phyloP scores from a whole-genome alignment of 176 grass and related monocot genomes.

The Bonia amplexicaulis region DNA sequence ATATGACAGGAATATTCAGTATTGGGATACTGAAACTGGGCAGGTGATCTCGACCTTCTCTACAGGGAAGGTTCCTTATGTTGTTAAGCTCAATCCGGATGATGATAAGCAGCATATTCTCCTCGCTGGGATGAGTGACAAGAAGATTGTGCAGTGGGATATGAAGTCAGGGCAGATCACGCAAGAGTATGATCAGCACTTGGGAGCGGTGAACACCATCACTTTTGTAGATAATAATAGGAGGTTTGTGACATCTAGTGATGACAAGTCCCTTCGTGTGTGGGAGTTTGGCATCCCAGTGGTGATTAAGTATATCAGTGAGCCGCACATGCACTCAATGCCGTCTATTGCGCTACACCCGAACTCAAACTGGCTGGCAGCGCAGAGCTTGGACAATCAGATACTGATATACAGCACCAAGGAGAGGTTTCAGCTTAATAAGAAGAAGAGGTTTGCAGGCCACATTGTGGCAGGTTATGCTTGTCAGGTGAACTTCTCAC shows the following conservation, averaged over 20 bases:
- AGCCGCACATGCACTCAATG: conserved; percentile 99
- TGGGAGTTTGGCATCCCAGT: conserved; percentile 99
- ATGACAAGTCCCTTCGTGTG: conserved; percentile 90
- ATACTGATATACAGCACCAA: conserved; percentile 99
- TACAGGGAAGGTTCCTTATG: conserved; percentile 89
- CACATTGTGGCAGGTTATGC: conserved; percentile 97
- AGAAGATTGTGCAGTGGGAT: conserved; percentile 99
- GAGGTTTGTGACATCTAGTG: conserved; percentile 96
- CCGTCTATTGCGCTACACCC: conserved; percentile 82
- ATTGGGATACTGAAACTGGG: conserved; percentile 97
- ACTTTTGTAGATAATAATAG: conserved; percentile 97
- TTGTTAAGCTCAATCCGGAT: conserved; percentile 95
- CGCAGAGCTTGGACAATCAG: conserved; percentile 98
- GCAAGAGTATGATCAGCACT: conserved; percentile 95
- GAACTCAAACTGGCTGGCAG: conserved; percentile 92
- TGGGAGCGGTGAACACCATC: conserved; percentile 94
- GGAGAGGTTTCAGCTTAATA: conserved; percentile 98
- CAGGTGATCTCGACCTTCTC: conserved; percentile 98
- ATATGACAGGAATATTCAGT: conserved; percentile 96
- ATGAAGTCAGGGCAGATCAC: conserved; percentile 94
- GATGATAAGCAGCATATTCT: conserved; percentile 98
- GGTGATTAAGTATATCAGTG: conserved; percentile 98
- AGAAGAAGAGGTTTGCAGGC: conserved; percentile 97
- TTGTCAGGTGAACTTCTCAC: conserved; percentile 97
- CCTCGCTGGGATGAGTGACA: conserved; percentile 97